Evolutionary conservation across 805 yeast genomes (phyloP), one percentile per base, ranked within the genome.

Genomic region (Sugiyamaella americana): DNA sequence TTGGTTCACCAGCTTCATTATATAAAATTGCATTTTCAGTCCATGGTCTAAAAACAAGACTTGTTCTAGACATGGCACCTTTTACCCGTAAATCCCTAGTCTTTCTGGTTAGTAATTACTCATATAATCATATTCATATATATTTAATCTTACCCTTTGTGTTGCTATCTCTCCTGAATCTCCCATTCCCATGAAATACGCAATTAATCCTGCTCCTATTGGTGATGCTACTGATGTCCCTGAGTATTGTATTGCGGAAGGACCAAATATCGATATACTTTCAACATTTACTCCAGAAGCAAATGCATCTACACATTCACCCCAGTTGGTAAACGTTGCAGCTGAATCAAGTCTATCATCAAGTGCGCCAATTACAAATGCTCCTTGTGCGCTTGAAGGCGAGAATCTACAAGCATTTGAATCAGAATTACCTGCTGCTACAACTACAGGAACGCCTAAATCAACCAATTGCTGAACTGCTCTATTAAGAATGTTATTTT

Each of bases 141-240:
- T n/a, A n/a, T n/a, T n/a, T n/a, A n/a, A n/a, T 8, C 32, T 46
- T 38, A 51, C 56, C 39, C 58, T 34, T 32, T 50, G 49, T n/a
- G 54, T 45, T 6, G 59, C 55, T 10, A 35, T 23, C 2, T 36
- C 40, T 11, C 59, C 58, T n/a, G 46, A 30, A 39, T 54, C 58
- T 4, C 59, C 55, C 54, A 59, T 56, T 1, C 61, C 63, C 65
- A 62, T 58, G 67, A 78, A 87, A 72, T 89, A 89, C 3, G 95
- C 79, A 58, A 88, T 78, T 62, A 89, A 73, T 58, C 98, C 98
- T 50, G 87, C 81, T 57, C 87, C 89, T 60, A 88, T 95, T 36
- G 97, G 96, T 19, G 96, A 83, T 11, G 98, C 96, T 91, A 88
- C 88, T 5, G 96, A 88, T 4, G 98, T 89, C 67, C 98, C 98